phyloP scores from a whole-genome alignment of 2,329 filamentous ascomycete species.

The Cladorrhinum sp. region DNA sequence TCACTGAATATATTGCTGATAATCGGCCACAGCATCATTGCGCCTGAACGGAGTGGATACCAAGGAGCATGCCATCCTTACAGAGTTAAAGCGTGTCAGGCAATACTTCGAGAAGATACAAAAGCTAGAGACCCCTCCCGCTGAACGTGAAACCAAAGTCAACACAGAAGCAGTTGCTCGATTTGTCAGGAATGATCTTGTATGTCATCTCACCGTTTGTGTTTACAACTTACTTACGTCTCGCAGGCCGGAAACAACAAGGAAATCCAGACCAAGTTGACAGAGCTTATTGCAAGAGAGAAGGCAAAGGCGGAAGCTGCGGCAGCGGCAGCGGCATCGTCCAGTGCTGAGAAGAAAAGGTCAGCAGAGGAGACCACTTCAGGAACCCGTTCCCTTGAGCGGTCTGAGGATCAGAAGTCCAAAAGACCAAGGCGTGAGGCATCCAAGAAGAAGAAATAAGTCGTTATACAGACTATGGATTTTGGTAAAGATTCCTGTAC shows the following conservation, averaged over 20 bases:
- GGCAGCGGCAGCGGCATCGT: conserved; percentile 39
- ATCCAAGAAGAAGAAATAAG: conserved; percentile 24
- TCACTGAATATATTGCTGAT: conserved; percentile 16
- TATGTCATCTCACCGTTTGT: conserved; percentile 37
- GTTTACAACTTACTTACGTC: conserved; percentile 11
- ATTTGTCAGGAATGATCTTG: conserved; percentile 79
- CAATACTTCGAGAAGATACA: conserved; percentile 95
- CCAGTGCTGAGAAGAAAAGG: conserved; percentile 40
- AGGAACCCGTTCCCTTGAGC: conserved; percentile 2
- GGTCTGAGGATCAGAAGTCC: conserved; percentile 9
- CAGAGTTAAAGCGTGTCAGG: conserved; percentile 80
- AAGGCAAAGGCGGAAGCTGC: conserved; percentile 23
- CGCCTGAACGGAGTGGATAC: conserved; percentile 75
- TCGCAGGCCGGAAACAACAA: conserved; percentile 48
- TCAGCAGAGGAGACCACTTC: conserved; percentile 30
- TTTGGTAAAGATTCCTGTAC: background rate
- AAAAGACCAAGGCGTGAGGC: conserved; percentile 25
- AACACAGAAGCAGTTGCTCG: conserved; percentile 76
- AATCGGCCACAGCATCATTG: conserved; percentile 58
- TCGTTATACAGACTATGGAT: background rate
- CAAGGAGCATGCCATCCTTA: conserved; percentile 80
- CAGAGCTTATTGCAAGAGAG: conserved; percentile 54
- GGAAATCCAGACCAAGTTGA: conserved; percentile 49
- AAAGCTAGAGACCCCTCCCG: conserved; percentile 61
- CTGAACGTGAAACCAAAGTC: conserved; percentile 52